A percentile compares a stretch with the other conserved stretches of the same genome.
Conservation (phyloP, 139 green algal species). For the Diplosphaera chodatii region DNA sequence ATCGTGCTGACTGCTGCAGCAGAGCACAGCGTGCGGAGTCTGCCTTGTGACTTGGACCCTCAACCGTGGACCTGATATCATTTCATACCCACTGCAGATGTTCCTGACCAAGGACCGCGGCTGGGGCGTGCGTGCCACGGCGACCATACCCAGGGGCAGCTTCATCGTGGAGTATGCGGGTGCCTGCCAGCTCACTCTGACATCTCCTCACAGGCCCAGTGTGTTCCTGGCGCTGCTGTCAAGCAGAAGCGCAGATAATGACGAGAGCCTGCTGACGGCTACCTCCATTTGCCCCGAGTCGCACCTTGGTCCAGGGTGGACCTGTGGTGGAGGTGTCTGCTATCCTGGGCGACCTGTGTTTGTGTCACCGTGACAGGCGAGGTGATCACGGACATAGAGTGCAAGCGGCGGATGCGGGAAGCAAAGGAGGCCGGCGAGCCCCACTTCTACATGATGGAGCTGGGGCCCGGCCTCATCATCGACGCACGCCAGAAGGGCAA, state of each 20-base stretch:
- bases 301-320: too few species aligned
- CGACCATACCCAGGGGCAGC: conserved; percentile 39
- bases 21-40: too few species aligned
- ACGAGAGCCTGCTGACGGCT: too few species aligned
- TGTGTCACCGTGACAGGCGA: conserved; percentile 13
- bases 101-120: conserved; percentile 69
- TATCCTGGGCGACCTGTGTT: background rate
- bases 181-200: conserved; percentile 22
- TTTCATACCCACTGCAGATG: conserved; percentile 5
- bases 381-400: conserved; percentile 49
- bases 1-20: too few species aligned
- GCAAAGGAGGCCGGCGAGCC: conserved; percentile 41
- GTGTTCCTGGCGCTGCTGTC: too few species aligned
- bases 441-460: conserved; percentile 89
- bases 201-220: too few species aligned
- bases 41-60: too few species aligned
- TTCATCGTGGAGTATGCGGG: conserved; percentile 87
- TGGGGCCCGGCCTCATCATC: conserved; percentile 65
- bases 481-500: conserved; percentile 67
- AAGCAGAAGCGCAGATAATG: too few species aligned
- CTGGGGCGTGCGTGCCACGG: conserved; percentile 57
- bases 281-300: too few species aligned
- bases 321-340: too few species aligned
- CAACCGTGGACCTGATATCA: too few species aligned
- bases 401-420: conserved; percentile 52